Evolutionary conservation across 2,329 filamentous ascomycete genomes (phyloP).

Genomic region (Myriosclerotinia scirpicola): DNA sequence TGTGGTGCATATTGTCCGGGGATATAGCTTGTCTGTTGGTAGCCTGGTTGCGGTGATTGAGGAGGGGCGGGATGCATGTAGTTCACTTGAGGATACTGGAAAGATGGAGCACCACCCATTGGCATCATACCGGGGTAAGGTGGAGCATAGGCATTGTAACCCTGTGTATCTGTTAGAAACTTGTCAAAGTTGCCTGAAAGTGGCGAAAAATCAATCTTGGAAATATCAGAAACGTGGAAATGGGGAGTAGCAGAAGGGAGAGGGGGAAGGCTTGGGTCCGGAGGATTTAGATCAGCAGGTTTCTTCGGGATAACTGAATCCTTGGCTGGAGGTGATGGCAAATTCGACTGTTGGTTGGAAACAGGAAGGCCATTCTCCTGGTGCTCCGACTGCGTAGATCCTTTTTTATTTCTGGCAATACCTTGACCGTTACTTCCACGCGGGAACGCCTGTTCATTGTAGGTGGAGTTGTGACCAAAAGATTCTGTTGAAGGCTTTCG

Average conservation of each 20-base stretch:
- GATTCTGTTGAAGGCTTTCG: conserved; percentile 35
- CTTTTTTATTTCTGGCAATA: conserved; percentile 29
- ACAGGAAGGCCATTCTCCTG: conserved; percentile 29
- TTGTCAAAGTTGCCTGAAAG: conserved; percentile 70
- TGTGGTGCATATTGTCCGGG: conserved; percentile 45
- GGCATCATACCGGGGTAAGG: conserved; percentile 49
- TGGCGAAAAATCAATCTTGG: conserved; percentile 61
- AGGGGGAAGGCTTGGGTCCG: conserved; percentile 30
- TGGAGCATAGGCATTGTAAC: conserved; percentile 52
- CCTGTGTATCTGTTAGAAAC: conserved; percentile 56
- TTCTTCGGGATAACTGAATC: conserved; percentile 21
- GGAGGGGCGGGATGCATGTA: conserved; percentile 48
- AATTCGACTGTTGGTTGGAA: conserved; percentile 25
- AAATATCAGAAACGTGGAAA: conserved; percentile 28
- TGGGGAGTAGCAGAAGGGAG: conserved; percentile 37
- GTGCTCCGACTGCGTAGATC: conserved; percentile 28
- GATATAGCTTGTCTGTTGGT: conserved; percentile 45
- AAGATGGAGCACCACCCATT: conserved; percentile 43
- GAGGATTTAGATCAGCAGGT: conserved; percentile 16
- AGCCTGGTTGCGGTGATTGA: conserved; percentile 50
- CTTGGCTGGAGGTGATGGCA: conserved; percentile 11
- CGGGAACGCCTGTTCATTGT: conserved; percentile 31
- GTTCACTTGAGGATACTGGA: conserved; percentile 48
- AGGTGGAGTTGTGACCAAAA: conserved; percentile 32
- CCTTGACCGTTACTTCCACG: conserved; percentile 30